Conservation (phyloP, 176 grass and related monocot genomes). For the Raddia distichophylla region DNA sequence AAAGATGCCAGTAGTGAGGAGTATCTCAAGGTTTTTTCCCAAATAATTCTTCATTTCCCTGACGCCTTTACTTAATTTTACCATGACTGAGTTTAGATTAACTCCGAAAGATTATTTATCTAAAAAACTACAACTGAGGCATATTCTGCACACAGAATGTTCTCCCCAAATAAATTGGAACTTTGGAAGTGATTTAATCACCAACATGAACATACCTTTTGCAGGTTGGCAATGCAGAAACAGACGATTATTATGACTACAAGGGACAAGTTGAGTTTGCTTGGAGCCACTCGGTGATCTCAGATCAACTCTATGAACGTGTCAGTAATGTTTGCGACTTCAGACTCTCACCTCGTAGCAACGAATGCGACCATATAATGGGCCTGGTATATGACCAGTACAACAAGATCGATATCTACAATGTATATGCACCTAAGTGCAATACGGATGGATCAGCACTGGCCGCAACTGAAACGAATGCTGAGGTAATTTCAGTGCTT, state of each 20-base stretch:
- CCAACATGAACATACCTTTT: slow-evolving; percentile 4
- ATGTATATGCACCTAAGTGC: slow-evolving; percentile 88
- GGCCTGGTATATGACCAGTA: slow-evolving; percentile 53
- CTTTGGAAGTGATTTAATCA: not conserved
- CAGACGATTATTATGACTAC: slow-evolving; percentile 68
- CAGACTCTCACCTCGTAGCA: slow-evolving; percentile 46
- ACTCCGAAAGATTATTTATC: not conserved
- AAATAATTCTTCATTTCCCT: not conserved
- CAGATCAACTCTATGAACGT: slow-evolving; percentile 69
- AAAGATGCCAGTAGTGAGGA: not conserved
- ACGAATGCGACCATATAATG: slow-evolving; percentile 59
- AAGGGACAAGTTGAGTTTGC: slow-evolving; percentile 79
- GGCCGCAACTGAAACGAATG: slow-evolving; percentile 9
- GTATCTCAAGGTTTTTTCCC: not conserved
- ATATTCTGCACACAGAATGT: not conserved
- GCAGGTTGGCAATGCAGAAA: slow-evolving; percentile 79
- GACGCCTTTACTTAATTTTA: not conserved
- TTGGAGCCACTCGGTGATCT: slow-evolving; percentile 81
- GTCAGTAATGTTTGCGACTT: slow-evolving; percentile 72
- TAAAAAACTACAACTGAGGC: not conserved
- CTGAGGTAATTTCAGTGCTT: slow-evolving; percentile 29
- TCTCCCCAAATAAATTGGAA: not conserved
- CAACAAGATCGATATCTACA: slow-evolving; percentile 73
- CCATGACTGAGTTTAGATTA: not conserved
- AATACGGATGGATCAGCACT: slow-evolving; percentile 53